Evolutionary conservation across 306 rosid species (phyloP).

Genomic region (Inga oerstediana): DNA sequence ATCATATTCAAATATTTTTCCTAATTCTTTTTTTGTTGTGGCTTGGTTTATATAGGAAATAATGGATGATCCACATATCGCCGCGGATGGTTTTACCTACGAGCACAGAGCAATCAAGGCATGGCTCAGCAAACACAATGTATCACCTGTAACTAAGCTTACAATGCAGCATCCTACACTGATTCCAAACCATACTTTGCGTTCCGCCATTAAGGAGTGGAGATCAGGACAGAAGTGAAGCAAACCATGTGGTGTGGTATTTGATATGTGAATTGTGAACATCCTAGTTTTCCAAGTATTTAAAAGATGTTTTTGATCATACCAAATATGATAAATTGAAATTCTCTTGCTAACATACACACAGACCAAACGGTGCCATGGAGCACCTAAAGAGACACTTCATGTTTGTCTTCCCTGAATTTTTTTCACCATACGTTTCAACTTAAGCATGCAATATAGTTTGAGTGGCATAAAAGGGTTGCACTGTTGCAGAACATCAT

Average conservation of each 20-base stretch:
- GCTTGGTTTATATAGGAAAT: conserved; percentile 61
- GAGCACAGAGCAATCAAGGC: conserved; percentile 89
- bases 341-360: not conserved
- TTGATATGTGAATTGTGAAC: not conserved
- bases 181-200: conserved; percentile 78
- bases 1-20: not conserved
- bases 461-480: conserved; percentile 30
- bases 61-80: conserved; percentile 85
- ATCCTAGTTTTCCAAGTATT: not conserved
- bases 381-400: not conserved
- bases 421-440: conserved; percentile 9
- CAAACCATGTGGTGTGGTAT: not conserved
- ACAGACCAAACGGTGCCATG: not conserved
- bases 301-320: not conserved
- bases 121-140: conserved; percentile 75
- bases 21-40: conserved; percentile 10
- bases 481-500: conserved; percentile 12
- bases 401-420: not conserved
- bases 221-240: conserved; percentile 51
- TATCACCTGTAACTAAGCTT: conserved; percentile 78
- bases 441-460: not conserved
- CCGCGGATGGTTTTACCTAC: conserved; percentile 88
- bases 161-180: conserved; percentile 59
- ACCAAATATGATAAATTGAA: not conserved
- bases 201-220: conserved; percentile 90